Base-by-base conservation (phyloP, 2,329 filamentous ascomycete genomes). In the Penicillium sp. region DNA sequence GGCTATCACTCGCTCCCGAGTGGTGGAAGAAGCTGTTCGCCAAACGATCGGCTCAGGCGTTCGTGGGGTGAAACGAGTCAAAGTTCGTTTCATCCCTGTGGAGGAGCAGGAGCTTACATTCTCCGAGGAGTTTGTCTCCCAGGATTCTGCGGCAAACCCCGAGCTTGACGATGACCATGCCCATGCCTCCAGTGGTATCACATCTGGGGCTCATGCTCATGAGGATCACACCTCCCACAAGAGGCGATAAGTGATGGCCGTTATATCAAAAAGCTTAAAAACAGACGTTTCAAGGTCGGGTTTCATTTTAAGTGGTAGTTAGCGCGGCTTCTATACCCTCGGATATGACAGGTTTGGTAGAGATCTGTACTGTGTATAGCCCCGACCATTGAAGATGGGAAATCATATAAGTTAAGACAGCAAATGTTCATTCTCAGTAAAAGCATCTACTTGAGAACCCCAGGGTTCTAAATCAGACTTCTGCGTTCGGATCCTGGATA, bases 21-120 rank as follows among this genome's bases (percentile, higher is more conserved):
- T 66, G 16, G 80, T 96, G 14, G 95, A 99, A 74, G 84, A 89
- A 35, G 78, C 81, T 3, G 82, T 98, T 35, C 85, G 95, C 58
- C 82, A 87, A 45, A 82, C 82, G 55, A 83, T 97, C 26, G 91
- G 90, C 27, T 79, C 82, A 59, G 90, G 89, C 65, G 90, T 97
- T 14, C 86, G 90, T 58, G 93, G 95, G 1, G 91, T 95, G 39
- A 88, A 91, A 73, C 86, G 90, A 61, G 84, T 99, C 33, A 88
- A 90, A 60, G 84, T 98, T 51, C 87, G 92, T 43, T 98, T 98
- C 71, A 85, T 95, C 29, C 84, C 89, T 37, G 85, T 85, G 64
- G 87, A 90, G 19, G 81, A 82, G 27, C 74, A 78, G 13, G 74
- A 79, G 29, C 78, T 79, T 42, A 81, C 84, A 55, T 83, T 88